Evolutionary conservation across 106 monocot genomes (phyloP).

Genomic region (Dactylorhiza incarnata): DNA sequence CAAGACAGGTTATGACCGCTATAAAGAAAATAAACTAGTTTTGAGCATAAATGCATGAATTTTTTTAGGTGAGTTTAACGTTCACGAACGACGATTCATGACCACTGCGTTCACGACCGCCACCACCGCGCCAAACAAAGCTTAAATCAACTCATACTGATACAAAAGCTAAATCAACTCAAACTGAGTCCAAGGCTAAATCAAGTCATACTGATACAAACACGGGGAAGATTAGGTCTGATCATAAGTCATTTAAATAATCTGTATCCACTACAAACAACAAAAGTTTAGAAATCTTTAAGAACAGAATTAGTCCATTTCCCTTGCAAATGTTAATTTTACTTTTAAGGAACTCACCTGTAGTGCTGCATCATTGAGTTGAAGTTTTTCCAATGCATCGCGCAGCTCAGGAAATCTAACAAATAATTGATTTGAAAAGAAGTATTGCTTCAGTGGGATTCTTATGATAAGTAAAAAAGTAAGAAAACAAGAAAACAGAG

Average conservation of each 20-base stretch:
- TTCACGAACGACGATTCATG: no score
- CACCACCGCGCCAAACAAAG: no score
- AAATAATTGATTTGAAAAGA: neutral
- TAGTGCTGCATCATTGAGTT: conserved; percentile 92
- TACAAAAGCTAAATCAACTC: no score
- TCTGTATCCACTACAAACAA: neutral
- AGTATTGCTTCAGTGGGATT: neutral
- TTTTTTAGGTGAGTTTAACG: no score
- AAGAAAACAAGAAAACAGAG: neutral
- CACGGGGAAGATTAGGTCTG: neutral
- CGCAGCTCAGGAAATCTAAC: conserved; percentile 85
- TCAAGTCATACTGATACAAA: neutral
- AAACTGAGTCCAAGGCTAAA: no score
- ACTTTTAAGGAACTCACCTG: conserved; percentile 31
- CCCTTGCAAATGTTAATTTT: neutral
- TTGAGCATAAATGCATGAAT: no score
- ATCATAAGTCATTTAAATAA: neutral
- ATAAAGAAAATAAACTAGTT: no score
- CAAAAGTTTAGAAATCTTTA: neutral
- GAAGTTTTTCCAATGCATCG: conserved; percentile 95
- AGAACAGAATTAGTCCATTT: neutral
- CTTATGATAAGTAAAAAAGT: neutral
- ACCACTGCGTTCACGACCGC: no score
- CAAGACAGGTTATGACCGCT: no score
- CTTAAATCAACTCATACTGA: no score